Evolutionary conservation across 371 early-diverging fungal species (phyloP).

Genomic region (Furculomyces boomerangus): DNA sequence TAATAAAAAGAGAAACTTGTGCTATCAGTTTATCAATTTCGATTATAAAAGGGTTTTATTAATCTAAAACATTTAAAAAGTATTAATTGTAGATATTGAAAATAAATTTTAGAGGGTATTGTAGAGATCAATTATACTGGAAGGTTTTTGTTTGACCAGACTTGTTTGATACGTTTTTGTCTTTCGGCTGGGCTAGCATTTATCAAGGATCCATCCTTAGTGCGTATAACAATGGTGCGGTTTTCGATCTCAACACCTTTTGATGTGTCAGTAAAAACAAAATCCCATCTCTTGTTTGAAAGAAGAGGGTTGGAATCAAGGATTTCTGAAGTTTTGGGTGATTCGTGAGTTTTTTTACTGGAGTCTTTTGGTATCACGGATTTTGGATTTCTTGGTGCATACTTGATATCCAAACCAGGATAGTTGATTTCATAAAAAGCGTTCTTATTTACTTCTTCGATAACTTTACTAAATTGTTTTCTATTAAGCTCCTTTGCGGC

Average conservation of each 20-base stretch:
- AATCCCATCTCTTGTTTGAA: slow-evolving; percentile 25
- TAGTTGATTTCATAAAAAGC: slow-evolving; percentile 22
- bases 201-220: slow-evolving; percentile 23
- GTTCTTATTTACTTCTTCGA: slow-evolving; percentile 24
- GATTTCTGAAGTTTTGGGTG: slow-evolving; percentile 3
- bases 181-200: slow-evolving; percentile 19
- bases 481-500: slow-evolving; percentile 63
- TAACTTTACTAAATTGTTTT: slow-evolving; percentile 46
- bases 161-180: slow-evolving; percentile 17
- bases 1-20: no score
- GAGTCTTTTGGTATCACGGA: neutral
- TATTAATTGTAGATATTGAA: no score
- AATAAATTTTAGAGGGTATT: neutral
- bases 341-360: neutral
- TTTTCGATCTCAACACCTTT: slow-evolving; percentile 16
- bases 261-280: slow-evolving; percentile 29
- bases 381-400: slow-evolving; percentile 14
- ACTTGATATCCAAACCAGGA: slow-evolving; percentile 12
- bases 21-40: no score
- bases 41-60: no score
- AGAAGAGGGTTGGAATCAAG: slow-evolving; percentile 13
- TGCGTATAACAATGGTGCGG: slow-evolving; percentile 22
- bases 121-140: neutral
- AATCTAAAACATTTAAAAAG: no score
- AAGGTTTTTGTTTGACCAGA: slow-evolving; percentile 12